Conservation (phyloP, 2,329 filamentous ascomycete genomes). For the Monilinia aucupariae region DNA sequence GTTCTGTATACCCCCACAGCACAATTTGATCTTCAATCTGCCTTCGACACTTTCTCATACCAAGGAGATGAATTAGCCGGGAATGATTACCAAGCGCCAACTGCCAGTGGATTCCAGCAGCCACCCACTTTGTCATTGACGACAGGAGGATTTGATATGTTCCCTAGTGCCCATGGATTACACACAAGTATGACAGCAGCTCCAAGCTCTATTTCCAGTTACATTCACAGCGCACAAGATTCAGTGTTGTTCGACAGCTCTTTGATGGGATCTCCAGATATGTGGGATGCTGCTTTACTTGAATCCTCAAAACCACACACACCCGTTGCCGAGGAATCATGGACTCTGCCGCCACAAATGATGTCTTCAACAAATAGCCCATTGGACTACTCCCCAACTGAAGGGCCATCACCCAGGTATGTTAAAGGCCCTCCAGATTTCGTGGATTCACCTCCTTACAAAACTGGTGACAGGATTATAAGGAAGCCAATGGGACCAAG, state of each 20-base stretch:
- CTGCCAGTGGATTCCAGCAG: constrained; percentile 23
- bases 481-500: constrained; percentile 33
- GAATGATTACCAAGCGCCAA: constrained; percentile 27
- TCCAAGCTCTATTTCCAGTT: constrained; percentile 24
- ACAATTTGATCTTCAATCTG: constrained; percentile 30
- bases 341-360: constrained; percentile 26
- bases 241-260: constrained; percentile 28
- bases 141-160: constrained; percentile 26
- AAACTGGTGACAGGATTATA: constrained; percentile 28
- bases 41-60: constrained; percentile 31
- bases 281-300: constrained; percentile 31
- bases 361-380: constrained; percentile 30
- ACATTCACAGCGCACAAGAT: constrained; percentile 19
- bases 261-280: constrained; percentile 22
- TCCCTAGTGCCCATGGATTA: constrained; percentile 22
- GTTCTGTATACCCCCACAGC: constrained; percentile 31
- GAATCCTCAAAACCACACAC: constrained; percentile 32
- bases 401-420: constrained; percentile 34
- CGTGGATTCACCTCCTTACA: constrained; percentile 31
- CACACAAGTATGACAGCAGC: constrained; percentile 22
- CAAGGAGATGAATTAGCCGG: constrained; percentile 29
- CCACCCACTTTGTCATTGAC: constrained; percentile 22
- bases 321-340: constrained; percentile 23
- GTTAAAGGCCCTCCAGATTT: constrained; percentile 29
- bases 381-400: constrained; percentile 31